Evolutionary conservation across 2,329 filamentous ascomycete species (phyloP).

Genomic region (Chalara sp.): DNA sequence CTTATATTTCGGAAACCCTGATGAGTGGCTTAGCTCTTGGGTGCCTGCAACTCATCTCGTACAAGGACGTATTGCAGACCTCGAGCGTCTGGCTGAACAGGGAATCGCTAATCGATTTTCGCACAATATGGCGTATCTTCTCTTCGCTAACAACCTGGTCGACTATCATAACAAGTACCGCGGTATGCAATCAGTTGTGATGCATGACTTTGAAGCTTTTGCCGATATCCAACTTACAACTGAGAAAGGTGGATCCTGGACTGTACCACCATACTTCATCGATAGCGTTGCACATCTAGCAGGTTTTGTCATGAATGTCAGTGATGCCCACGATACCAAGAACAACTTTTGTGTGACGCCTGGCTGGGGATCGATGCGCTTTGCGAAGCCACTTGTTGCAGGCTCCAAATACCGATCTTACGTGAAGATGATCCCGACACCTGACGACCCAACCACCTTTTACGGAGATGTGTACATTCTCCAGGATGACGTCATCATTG

Average conservation of each 20-base stretch:
- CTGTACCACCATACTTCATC: constrained; percentile 50
- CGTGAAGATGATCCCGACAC: constrained; percentile 22
- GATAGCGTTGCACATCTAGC: constrained; percentile 51
- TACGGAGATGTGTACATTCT: constrained; percentile 29
- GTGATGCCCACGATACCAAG: constrained; percentile 24
- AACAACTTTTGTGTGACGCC: constrained; percentile 21
- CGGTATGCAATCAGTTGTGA: constrained; percentile 51
- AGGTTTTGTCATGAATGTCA: constrained; percentile 53
- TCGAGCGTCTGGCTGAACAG: constrained; percentile 42
- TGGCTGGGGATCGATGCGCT: constrained; percentile 21
- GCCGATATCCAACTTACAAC: constrained; percentile 40
- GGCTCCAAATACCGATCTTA: constrained; percentile 19
- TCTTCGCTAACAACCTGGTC: constrained; percentile 45
- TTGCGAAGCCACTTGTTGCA: constrained; percentile 14
- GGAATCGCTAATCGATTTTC: constrained; percentile 65
- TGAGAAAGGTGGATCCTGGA: constrained; percentile 41
- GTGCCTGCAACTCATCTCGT: constrained; percentile 63
- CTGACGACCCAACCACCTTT: constrained; percentile 21
- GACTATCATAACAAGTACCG: constrained; percentile 47
- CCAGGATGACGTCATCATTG: constrained; percentile 25
- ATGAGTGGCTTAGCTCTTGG: constrained; percentile 57
- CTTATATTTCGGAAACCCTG: not conserved
- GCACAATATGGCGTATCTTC: constrained; percentile 69
- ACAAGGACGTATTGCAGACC: constrained; percentile 49
- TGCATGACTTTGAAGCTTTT: constrained; percentile 41